Evolutionary conservation across 139 green algal species (phyloP).

Genomic region (Picochlorum sp.): DNA sequence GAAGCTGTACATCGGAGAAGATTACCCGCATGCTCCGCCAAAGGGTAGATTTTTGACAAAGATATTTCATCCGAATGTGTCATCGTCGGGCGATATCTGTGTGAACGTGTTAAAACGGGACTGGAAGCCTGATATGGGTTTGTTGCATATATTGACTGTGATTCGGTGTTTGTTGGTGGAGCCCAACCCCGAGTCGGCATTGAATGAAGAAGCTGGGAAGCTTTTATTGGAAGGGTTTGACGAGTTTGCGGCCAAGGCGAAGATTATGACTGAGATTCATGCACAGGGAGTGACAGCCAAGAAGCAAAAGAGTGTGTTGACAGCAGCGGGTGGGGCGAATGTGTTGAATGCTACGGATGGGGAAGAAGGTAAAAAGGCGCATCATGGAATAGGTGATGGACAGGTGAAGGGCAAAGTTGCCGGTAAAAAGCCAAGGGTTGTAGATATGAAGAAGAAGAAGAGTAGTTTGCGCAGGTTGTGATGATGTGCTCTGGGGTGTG

Average conservation of each 20-base stretch:
- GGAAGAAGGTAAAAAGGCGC: neutral
- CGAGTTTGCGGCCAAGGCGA: slow-evolving; percentile 75
- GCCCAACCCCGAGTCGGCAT: slow-evolving; percentile 88
- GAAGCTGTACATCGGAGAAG: slow-evolving; percentile 48
- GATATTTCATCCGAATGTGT: slow-evolving; percentile 98
- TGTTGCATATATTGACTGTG: slow-evolving; percentile 82
- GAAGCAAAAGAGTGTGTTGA: slow-evolving; percentile 49
- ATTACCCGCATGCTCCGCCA: slow-evolving; percentile 57
- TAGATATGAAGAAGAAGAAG: too few species aligned
- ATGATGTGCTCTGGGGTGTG: too few species aligned
- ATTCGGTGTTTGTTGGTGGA: slow-evolving; percentile 95
- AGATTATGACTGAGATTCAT: slow-evolving; percentile 87
- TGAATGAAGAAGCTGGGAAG: slow-evolving; percentile 96
- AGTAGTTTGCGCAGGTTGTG: too few species aligned
- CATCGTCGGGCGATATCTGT: slow-evolving; percentile 85
- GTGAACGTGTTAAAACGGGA: slow-evolving; percentile 97
- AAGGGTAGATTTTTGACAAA: slow-evolving; percentile 79
- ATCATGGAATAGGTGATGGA: slow-evolving; percentile 3
- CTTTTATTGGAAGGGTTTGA: slow-evolving; percentile 85
- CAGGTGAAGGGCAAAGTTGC: slow-evolving; percentile 54
- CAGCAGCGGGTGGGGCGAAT: slow-evolving; percentile 61
- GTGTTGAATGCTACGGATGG: slow-evolving; percentile 43
- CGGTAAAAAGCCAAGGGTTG: slow-evolving; percentile 8
- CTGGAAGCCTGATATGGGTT: slow-evolving; percentile 74
- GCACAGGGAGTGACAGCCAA: slow-evolving; percentile 17